Base-by-base conservation (phyloP, 352 stramenopile species). In the Phytophthora agathidicida region DNA sequence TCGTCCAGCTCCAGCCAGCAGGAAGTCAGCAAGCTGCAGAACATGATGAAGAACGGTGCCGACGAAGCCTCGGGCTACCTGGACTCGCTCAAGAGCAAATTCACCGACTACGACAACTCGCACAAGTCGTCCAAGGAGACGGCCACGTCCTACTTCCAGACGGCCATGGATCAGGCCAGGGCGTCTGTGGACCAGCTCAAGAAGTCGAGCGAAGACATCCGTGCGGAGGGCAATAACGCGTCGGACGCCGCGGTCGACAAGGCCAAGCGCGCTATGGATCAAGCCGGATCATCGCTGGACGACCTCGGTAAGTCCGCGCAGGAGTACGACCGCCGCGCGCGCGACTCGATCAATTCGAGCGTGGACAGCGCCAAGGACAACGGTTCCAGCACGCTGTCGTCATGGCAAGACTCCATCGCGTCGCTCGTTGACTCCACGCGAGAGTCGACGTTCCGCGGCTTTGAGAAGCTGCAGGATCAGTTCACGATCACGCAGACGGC, bases 71-170 rank as follows among this genome's bases (percentile, higher is more conserved):
- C 63, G 0, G 55, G 36, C 28, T 82, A 82, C 55, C 51, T 76
- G 14, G 52, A 70, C 37, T 74, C 61, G 19, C 66, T 83, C 45
- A 76, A 72, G 57, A 56, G 27, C 48, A 77, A 76, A 49, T 63
- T 81, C 26, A 31, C 52, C 22, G 62, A 75, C 47, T 79, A 80
- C 42, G 71, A 85, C 46, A 65, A 52, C n/a, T 57, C 71, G 20
- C 46, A 84, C 68, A 65, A 71, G 17, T 63, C 65, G 0, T 67
- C 68, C 3, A 60, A 56, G 14, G 69, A 79, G 26, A 69, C 66
- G 22, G 45, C 68, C 38, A 67, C 68, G 31, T 60, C 68, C 19
- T 79, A 66, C 47, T 73, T 83, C 37, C 53, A 78, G 35, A 14
- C 51, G 20, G 69, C 65, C 16, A 75, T 80, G 48, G 73, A 80